These are phyloP conservation scores for Fusarium fracticaudum DNA, from an alignment of 2,329 filamentous ascomycete genomes.

Conservation along the genomic window DNA sequence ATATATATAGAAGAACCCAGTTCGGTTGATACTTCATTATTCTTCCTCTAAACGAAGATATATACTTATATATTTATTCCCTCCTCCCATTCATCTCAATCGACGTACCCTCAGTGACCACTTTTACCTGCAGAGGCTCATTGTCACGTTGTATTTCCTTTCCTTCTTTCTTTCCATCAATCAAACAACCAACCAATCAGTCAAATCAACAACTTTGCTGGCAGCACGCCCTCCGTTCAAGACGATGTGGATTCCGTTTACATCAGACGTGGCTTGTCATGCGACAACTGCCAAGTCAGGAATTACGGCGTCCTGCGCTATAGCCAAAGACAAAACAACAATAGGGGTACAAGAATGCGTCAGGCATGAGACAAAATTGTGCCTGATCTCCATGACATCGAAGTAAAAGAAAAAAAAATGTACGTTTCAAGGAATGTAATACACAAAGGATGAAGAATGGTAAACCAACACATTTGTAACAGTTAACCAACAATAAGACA, in stretches of 20 bases:
- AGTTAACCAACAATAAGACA: conserved; percentile 9
- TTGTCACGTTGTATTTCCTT: conserved; percentile 10
- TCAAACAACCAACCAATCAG: not conserved
- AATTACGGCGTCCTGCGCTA: conserved; percentile 4
- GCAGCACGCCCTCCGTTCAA: not conserved
- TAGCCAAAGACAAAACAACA: not conserved
- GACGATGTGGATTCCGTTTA: not conserved
- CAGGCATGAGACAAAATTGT: not conserved
- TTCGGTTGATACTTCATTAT: conserved; percentile 10
- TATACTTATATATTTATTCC: not conserved
- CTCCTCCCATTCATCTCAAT: conserved; percentile 3
- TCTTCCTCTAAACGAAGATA: conserved; percentile 7
- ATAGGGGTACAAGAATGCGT: not conserved
- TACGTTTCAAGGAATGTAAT: not conserved
- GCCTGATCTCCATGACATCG: conserved; percentile 11
- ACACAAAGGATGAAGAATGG: not conserved
- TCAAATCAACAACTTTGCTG: not conserved
- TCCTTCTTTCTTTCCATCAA: conserved; percentile 1
- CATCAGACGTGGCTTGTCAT: not conserved
- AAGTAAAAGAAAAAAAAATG: not conserved
- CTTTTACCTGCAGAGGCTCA: conserved; percentile 3
- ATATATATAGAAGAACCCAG: not conserved
- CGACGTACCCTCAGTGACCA: not conserved
- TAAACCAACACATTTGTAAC: conserved; percentile 5
- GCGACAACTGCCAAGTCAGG: not conserved